A percentile compares a stretch with the other conserved stretches of the same genome.
phyloP scores from a whole-genome alignment of 768 basidiomycete species.

The Pleurotus tuoliensis region DNA sequence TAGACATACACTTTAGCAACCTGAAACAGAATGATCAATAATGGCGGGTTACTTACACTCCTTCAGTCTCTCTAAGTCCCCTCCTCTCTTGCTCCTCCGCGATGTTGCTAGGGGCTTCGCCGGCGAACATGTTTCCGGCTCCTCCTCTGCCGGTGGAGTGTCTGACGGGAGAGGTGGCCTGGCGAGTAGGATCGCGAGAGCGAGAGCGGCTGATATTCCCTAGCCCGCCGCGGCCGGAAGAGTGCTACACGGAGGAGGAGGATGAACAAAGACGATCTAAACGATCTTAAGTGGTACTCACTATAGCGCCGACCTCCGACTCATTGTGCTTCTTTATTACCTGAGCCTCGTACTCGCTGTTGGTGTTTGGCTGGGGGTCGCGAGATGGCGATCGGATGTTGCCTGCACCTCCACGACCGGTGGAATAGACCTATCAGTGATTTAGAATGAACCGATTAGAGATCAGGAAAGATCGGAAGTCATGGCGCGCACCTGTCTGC shows the following conservation, averaged over 20 bases:
- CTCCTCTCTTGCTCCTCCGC: constrained; percentile 11
- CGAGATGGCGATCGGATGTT: constrained; percentile 82
- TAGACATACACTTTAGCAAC: not conserved
- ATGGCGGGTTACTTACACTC: constrained; percentile 7
- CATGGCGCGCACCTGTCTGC: not conserved
- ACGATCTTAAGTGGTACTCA: constrained; percentile 19
- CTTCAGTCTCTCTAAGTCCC: constrained; percentile 6
- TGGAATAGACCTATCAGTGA: constrained; percentile 40
- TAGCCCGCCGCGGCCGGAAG: constrained; percentile 60
- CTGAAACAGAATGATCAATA: not conserved
- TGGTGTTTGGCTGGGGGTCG: constrained; percentile 30
- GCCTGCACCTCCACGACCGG: constrained; percentile 80
- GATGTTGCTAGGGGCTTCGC: constrained; percentile 1
- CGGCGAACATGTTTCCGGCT: constrained; percentile 14
- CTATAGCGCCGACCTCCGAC: constrained; percentile 27
- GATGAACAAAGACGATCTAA: not conserved
- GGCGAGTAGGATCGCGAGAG: constrained; percentile 35
- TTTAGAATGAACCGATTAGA: not conserved
- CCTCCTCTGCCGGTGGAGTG: constrained; percentile 18
- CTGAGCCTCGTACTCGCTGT: constrained; percentile 20
- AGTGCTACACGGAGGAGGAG: constrained; percentile 32
- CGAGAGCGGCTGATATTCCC: constrained; percentile 63
- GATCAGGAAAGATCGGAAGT: not conserved
- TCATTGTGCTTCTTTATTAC: constrained; percentile 34
- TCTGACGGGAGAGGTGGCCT: not conserved